A percentile compares a stretch with the other conserved stretches of the same genome.
Evolutionary conservation across 192 early-diverging fungal species (phyloP).

Genomic region (Entomortierella parvispora): DNA sequence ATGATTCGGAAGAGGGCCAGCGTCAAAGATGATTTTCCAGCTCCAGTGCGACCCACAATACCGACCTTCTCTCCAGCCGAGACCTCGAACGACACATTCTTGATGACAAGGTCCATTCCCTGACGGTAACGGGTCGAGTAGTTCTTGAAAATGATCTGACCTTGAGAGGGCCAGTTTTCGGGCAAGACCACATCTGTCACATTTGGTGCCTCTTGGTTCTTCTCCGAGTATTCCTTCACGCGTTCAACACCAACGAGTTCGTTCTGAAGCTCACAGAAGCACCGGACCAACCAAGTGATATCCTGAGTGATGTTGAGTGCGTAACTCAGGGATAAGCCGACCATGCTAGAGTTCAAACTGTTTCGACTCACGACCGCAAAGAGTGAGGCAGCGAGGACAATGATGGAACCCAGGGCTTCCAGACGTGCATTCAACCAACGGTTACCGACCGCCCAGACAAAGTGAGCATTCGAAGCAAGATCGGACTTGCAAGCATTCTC

Average conservation of each 20-base stretch:
- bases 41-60: slow-evolving; percentile 52
- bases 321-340: slow-evolving; percentile 74
- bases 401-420: slow-evolving; percentile 80
- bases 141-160: slow-evolving; percentile 28
- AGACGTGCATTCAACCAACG: slow-evolving; percentile 79
- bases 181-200: slow-evolving; percentile 58
- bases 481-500: slow-evolving; percentile 55
- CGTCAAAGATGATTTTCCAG: slow-evolving; percentile 51
- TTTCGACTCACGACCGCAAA: slow-evolving; percentile 74
- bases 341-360: slow-evolving; percentile 71
- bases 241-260: slow-evolving; percentile 80
- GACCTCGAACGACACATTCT: slow-evolving; percentile 58
- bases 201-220: slow-evolving; percentile 52
- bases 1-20: slow-evolving; percentile 53
- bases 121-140: slow-evolving; percentile 35
- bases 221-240: slow-evolving; percentile 68
- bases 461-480: slow-evolving; percentile 20
- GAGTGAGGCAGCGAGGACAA: slow-evolving; percentile 82
- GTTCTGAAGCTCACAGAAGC: slow-evolving; percentile 84
- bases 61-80: slow-evolving; percentile 27
- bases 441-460: slow-evolving; percentile 63
- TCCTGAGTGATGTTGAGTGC: slow-evolving; percentile 81
- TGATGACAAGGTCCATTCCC: slow-evolving; percentile 48
- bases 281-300: slow-evolving; percentile 84
- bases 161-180: slow-evolving; percentile 69